Base-by-base conservation (phyloP, 805 yeast genomes). In the Candida namnaoensis region DNA sequence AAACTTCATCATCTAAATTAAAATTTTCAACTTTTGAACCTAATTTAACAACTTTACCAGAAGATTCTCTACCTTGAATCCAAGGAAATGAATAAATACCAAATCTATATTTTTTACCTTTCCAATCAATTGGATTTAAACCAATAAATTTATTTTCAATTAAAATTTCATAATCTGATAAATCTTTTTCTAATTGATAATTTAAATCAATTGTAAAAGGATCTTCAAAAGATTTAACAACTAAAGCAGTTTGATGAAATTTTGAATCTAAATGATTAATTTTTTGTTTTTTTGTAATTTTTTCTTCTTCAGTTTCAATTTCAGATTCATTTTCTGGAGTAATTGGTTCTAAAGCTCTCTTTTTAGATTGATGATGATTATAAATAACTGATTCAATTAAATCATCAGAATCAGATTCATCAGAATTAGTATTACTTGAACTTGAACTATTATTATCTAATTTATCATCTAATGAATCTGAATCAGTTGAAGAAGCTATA, bases 111-210 rank as follows among this genome's bases (percentile, higher is more conserved):
- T 65, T 67, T 39, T 67, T 66, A 7, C 71, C 68, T 49, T 71
- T 71, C 76, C 76, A 71, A 47, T 71, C 76, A 30, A 71, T 60
- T 9, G 73, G 76, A 46, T 71, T 71, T 35, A 71, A 48, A 0
- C 76, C 76, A 37, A 69, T 57, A 37, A 58, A 57, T 40, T 57
- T 56, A 41, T 61, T 61, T 37, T 55, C 50, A 15, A 61, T 48
- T 25, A 61, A 41, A 7, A 61, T 44, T 38, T 61, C 64, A 44
- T 57, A 52, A 7, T 59, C 58, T 10, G 43, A 39, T 7, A 61
- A 38, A 9, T 51, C 46, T 10, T 57, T 53, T 5, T 30, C 33
- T 12, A 49, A 50, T 28, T 55, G 53, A 34, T 53, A 48, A 8
- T 40, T 32, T 4, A 38, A 27, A 34, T 45, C 51, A 11, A 51